Evolutionary conservation across 2,329 filamentous ascomycete species (phyloP).

Genomic region (Talaromyces sp.): DNA sequence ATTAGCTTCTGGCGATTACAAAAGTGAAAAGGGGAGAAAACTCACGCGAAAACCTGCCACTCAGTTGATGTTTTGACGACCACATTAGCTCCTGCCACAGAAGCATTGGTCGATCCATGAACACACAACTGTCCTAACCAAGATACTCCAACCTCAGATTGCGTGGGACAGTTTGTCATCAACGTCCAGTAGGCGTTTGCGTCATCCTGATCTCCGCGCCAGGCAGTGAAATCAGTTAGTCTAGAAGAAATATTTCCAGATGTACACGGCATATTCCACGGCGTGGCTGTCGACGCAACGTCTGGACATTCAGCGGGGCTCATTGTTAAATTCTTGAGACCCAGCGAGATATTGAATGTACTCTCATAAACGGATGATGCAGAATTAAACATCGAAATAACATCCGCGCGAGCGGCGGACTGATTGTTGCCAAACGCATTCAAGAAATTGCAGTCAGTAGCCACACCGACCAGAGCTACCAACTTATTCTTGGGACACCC

Average conservation of each 20-base stretch:
- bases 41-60: constrained; percentile 81
- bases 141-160: constrained; percentile 79
- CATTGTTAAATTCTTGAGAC: constrained; percentile 78
- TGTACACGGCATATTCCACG: constrained; percentile 76
- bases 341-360: constrained; percentile 91
- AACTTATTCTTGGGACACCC: constrained; percentile 88
- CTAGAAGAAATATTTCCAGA: constrained; percentile 62
- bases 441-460: constrained; percentile 69
- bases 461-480: constrained; percentile 85
- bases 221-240: constrained; percentile 79
- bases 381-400: constrained; percentile 78
- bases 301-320: constrained; percentile 65
- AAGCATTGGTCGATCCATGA: constrained; percentile 46
- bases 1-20: not conserved
- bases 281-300: constrained; percentile 59
- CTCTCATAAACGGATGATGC: constrained; percentile 84
- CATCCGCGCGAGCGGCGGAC: constrained; percentile 62
- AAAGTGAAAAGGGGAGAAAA: not conserved
- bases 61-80: constrained; percentile 77
- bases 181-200: constrained; percentile 90
- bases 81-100: constrained; percentile 78
- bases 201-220: constrained; percentile 74
- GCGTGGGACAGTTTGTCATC: constrained; percentile 74
- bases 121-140: constrained; percentile 88
- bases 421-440: constrained; percentile 55